Evolutionary conservation across 768 basidiomycete genomes (phyloP).

Genomic region (Leccinum obscurum): DNA sequence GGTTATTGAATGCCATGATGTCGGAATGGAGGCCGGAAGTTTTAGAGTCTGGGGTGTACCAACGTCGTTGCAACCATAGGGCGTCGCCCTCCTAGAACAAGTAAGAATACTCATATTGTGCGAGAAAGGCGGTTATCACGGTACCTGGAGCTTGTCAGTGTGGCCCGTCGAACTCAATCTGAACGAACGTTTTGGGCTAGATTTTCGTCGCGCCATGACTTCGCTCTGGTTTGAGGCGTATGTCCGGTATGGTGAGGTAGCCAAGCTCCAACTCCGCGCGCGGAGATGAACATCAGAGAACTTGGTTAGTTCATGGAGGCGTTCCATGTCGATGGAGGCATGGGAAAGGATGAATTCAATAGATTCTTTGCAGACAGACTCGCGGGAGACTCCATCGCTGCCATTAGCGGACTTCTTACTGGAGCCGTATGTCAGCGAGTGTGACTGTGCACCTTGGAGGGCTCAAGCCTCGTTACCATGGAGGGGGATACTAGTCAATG

Average conservation of each 20-base stretch:
- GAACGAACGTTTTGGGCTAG: neutral
- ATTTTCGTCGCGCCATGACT: neutral
- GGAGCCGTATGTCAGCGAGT: neutral
- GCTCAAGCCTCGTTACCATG: neutral
- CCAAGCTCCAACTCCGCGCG: neutral
- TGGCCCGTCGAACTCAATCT: neutral
- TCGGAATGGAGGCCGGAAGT: neutral
- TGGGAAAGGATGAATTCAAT: neutral
- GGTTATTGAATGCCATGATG: neutral
- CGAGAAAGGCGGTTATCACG: neutral
- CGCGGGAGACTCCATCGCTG: neutral
- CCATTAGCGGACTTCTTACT: neutral
- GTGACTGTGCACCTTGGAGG: neutral
- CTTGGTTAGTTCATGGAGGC: neutral
- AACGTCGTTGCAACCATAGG: neutral
- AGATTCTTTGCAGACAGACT: too few relatives aligned
- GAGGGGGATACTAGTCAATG: neutral
- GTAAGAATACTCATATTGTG: neutral
- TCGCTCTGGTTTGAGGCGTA: neutral
- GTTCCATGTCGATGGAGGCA: neutral
- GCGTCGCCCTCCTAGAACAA: too few relatives aligned
- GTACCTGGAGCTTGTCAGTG: neutral
- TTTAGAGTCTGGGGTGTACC: too few relatives aligned
- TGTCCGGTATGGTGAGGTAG: neutral
- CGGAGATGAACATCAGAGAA: neutral